Evolutionary conservation across 352 stramenopile species (phyloP).

Genomic region (Phytophthora chlamydospora): DNA sequence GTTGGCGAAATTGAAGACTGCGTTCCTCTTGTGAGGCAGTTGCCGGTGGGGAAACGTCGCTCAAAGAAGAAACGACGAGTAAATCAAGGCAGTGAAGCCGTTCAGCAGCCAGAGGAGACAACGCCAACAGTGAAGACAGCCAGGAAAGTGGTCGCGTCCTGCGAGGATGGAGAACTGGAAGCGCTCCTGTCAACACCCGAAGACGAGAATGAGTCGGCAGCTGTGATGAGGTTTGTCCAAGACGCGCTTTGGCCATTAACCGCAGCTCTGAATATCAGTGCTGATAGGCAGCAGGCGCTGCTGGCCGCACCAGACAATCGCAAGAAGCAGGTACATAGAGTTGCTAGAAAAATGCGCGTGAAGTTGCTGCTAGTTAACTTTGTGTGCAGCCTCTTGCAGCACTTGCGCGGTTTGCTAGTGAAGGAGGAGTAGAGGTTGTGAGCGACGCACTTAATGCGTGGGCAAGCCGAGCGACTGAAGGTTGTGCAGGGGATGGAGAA

Average conservation of each 20-base stretch:
- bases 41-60: neutral
- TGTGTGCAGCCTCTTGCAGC: slow-evolving; percentile 21
- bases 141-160: too few relatives aligned
- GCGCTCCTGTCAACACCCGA: neutral
- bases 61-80: neutral
- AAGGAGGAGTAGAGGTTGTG: slow-evolving; percentile 20
- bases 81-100: neutral
- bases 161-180: neutral
- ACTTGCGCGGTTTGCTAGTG: slow-evolving; percentile 12
- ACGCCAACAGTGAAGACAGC: too few relatives aligned
- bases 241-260: slow-evolving; percentile 18
- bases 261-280: neutral
- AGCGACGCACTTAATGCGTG: neutral
- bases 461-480: neutral
- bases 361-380: too few relatives aligned
- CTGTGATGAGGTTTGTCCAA: neutral
- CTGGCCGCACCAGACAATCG: slow-evolving; percentile 6
- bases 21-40: slow-evolving; percentile 14
- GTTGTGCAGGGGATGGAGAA: neutral
- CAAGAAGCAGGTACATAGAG: slow-evolving; percentile 19
- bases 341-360: too few relatives aligned
- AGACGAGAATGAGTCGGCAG: neutral
- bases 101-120: neutral
- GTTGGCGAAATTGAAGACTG: slow-evolving; percentile 22
- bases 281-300: slow-evolving; percentile 3